These are phyloP conservation scores for Moricandia moricandioides DNA, from an alignment of 345 rosid genomes.

Conservation along the genomic window DNA sequence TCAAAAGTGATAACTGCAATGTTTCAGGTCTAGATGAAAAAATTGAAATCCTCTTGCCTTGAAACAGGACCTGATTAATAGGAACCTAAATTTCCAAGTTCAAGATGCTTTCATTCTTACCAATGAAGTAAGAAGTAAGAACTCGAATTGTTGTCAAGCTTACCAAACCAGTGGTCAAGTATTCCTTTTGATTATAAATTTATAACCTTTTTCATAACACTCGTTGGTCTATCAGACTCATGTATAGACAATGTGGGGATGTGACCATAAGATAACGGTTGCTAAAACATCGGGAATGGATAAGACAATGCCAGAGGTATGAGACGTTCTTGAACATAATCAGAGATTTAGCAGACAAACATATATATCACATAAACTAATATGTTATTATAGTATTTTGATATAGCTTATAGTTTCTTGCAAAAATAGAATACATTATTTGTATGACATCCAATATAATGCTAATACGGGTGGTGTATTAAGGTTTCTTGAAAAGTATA, in stretches of 20 bases:
- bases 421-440: background rate
- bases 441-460: background rate
- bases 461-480: background rate
- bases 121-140: too few species aligned
- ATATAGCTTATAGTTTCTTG: background rate
- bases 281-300: too few species aligned
- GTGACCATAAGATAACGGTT: too few species aligned
- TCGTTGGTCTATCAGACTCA: too few species aligned
- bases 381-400: background rate
- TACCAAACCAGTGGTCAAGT: background rate
- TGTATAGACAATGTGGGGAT: too few species aligned
- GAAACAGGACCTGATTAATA: background rate
- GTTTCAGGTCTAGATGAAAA: too few species aligned
- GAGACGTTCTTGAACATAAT: too few species aligned
- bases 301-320: too few species aligned
- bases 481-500: background rate
- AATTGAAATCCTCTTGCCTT: too few species aligned
- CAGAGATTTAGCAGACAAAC: too few species aligned
- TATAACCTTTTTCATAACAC: background rate
- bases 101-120: background rate
- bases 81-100: background rate
- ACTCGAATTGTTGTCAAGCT: background rate
- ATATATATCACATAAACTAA: background rate
- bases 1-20: too few species aligned
- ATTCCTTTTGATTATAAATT: background rate